These are phyloP conservation scores for Backusella luteola DNA, from an alignment of 192 early-diverging fungal genomes.

Conservation along the genomic window DNA sequence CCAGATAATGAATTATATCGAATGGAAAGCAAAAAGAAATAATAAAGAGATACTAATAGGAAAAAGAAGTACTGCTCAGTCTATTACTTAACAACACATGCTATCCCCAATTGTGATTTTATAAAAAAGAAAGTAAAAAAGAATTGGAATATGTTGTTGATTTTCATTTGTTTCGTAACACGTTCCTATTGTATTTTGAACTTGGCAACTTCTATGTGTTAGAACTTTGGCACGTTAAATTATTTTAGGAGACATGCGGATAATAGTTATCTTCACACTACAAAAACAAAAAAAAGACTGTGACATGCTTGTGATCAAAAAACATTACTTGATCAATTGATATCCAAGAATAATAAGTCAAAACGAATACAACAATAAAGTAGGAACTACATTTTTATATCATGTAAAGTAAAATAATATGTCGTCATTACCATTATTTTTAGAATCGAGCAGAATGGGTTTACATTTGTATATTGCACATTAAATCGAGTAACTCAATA, in stretches of 20 bases:
- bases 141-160: not conserved
- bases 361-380: not conserved
- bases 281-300: not conserved
- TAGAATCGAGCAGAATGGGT: not conserved
- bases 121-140: not conserved
- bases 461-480: not conserved
- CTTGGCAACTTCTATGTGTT: not conserved
- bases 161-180: not conserved
- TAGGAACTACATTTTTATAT: not conserved
- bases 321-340: not conserved
- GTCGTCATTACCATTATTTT: not conserved
- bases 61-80: not conserved
- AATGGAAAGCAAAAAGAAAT: not conserved
- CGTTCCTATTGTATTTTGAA: not conserved
- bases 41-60: not conserved
- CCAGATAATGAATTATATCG: not conserved
- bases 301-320: not conserved
- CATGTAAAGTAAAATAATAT: not conserved
- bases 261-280: not conserved
- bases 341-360: not conserved
- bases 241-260: not conserved
- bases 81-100: not conserved
- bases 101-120: not conserved
- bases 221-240: not conserved
- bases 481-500: not conserved